A percentile compares a stretch with the other conserved stretches of the same genome.
These are phyloP conservation scores for Gentiana macrophylla DNA, from an alignment of 257 asterid species.

Conservation along the genomic window DNA sequence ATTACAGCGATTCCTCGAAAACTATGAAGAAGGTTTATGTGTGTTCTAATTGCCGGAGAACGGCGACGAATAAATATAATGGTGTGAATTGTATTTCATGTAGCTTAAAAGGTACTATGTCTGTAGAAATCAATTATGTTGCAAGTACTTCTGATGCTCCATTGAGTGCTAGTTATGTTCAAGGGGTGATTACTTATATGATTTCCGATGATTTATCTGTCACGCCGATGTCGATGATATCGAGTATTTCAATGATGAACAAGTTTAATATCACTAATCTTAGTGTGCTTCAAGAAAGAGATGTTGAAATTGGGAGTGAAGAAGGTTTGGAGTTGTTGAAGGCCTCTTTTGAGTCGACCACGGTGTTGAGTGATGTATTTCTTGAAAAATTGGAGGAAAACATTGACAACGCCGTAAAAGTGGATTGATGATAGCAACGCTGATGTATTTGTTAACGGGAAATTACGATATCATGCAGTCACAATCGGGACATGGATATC, in stretches of 20 bases:
- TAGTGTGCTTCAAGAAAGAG: conserved; percentile 1
- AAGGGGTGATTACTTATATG: conserved; percentile 4
- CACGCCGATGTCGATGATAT: conserved; percentile 2
- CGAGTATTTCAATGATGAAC: conserved; percentile 1
- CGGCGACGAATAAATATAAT: too few species aligned
- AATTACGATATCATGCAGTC: too few species aligned
- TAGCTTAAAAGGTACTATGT: too few species aligned
- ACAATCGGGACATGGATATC: too few species aligned
- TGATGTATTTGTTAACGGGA: too few species aligned
- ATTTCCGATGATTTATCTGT: conserved; percentile 5
- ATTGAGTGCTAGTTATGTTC: background rate
- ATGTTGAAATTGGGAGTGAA: background rate
- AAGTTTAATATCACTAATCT: background rate
- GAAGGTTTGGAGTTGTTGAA: conserved; percentile 6
- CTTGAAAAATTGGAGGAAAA: background rate
- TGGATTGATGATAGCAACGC: too few species aligned
- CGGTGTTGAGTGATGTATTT: background rate
- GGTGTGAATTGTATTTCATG: too few species aligned
- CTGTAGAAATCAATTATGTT: too few species aligned
- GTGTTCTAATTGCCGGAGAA: too few species aligned
- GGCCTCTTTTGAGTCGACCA: background rate
- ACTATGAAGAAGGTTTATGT: too few species aligned
- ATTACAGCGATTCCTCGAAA: too few species aligned
- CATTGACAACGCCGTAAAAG: too few species aligned
- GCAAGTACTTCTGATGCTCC: background rate